Percentiles rank a stretch among this genome's conserved stretches.
These are phyloP conservation scores for Fusarium austroafricanum DNA, from an alignment of 2,329 filamentous ascomycete genomes.

Conservation along the genomic window DNA sequence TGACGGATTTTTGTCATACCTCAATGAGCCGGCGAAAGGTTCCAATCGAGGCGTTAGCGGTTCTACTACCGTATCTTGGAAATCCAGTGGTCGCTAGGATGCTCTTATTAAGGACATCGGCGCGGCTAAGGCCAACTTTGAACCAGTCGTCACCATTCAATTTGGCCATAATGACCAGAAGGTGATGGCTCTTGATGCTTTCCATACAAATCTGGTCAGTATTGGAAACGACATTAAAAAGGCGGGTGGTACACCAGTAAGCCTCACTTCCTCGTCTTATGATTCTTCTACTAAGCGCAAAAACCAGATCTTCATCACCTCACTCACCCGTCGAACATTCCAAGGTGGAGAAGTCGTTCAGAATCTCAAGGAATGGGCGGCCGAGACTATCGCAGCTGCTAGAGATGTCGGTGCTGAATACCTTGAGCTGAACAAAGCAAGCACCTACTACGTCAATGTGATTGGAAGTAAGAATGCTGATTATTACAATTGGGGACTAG, in stretches of 20 bases:
- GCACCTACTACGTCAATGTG: conserved; percentile 8
- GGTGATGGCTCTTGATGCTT: background rate
- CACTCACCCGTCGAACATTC: conserved; percentile 2
- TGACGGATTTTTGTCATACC: background rate
- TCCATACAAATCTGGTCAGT: background rate
- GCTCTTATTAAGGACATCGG: background rate
- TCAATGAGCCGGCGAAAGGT: background rate
- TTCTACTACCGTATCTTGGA: conserved; percentile 9
- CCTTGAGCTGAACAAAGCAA: conserved; percentile 5
- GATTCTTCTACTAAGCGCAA: fast-evolving
- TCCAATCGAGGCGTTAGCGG: conserved; percentile 9
- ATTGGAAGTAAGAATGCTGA: background rate
- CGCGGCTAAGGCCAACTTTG: background rate
- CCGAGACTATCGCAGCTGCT: background rate
- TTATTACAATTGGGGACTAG: conserved; percentile 7
- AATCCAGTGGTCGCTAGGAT: conserved; percentile 16
- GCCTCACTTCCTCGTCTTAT: background rate
- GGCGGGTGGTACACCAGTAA: conserved; percentile 2
- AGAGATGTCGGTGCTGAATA: background rate
- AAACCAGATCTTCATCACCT: conserved; percentile 4
- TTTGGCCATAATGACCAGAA: conserved; percentile 22
- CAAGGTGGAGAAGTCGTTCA: background rate
- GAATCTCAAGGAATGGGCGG: conserved; percentile 18
- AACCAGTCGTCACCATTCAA: conserved; percentile 5
- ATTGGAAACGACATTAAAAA: conserved; percentile 10